Evolutionary conservation across 371 early-diverging fungal species (phyloP), one percentile per base, ranked within the genome.

Genomic region (Chytridium lagenaria): DNA sequence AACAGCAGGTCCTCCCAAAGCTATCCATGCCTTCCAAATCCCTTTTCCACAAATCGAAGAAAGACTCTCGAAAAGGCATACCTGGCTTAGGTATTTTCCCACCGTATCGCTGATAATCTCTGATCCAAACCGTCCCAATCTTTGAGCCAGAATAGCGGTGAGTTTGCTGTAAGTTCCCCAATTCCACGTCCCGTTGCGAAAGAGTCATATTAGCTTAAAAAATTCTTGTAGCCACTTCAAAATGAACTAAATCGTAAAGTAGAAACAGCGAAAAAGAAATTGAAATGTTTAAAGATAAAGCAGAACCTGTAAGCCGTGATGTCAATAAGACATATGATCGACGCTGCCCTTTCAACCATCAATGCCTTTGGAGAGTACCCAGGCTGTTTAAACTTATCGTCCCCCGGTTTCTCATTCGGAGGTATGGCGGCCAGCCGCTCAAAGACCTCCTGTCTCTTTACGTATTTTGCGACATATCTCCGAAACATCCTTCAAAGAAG

Each of bases 381-480:
- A 3, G n/a, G n/a, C 40, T 37, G 22, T 30, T 16, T 7, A 19
- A 44, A 44, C 37, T 37, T 44, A 15, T 26, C 28, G 36, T 63
- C 63, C 19, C 26, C 57, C 7, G 10, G 19, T 19, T 63, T 63
- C 33, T 33, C 63, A 26, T 26, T 52, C 26, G 55, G 55, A 15
- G 55, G 55, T 7, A 61, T 31, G 19, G 38, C 26, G 36, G 63
- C 63, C 16, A 66, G 67, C 44, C 30, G 44, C 23, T 66, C 67
- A 39, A 66, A 37, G n/a, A 66, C 67, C 37, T 44, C 40, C 2
- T 37, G 23, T 26, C 19, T 3, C 40, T 44, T 31, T 3, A 66
- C 67, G 49, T 66, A 66, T 30, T 66, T 66, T 7, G 67, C 67
- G n/a, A 66, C 67, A 44, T 66, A 66, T 37, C 67, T 31, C 38